Conservation (phyloP, 495 filamentous ascomycete species). For the Bathelium albidoporum region DNA sequence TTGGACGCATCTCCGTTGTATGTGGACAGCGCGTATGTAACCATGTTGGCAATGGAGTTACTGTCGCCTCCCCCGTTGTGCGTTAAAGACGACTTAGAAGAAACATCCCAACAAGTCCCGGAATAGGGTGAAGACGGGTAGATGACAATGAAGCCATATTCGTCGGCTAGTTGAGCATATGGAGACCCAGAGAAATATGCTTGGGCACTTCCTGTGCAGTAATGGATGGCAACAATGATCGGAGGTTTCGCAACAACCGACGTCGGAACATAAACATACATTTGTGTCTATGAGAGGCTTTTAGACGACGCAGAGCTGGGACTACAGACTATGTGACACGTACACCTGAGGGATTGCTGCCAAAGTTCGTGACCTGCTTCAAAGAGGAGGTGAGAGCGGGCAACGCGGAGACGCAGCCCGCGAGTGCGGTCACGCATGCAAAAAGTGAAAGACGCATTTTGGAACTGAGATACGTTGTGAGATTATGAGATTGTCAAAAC, state of each 20-base stretch:
- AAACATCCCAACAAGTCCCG: conserved; percentile 49
- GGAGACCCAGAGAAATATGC: conserved; percentile 25
- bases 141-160: conserved; percentile 44
- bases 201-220: conserved; percentile 25
- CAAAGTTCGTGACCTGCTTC: conserved; percentile 12
- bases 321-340: background rate
- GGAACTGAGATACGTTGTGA: too few species aligned
- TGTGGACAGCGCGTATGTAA: conserved; percentile 39
- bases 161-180: conserved; percentile 34
- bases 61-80: conserved; percentile 45
- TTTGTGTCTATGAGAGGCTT: background rate
- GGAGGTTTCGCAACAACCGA: conserved; percentile 19
- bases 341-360: conserved; percentile 9
- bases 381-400: conserved; percentile 7
- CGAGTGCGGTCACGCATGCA: conserved; percentile 1
- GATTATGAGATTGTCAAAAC: background rate
- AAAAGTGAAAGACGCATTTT: conserved; percentile 10
- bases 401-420: conserved; percentile 5
- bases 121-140: conserved; percentile 39
- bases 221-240: conserved; percentile 27
- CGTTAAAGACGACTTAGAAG: conserved; percentile 37
- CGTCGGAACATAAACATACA: conserved; percentile 26
- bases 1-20: conserved; percentile 39
- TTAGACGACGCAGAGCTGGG: too few species aligned
- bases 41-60: conserved; percentile 46